These are phyloP conservation scores for Epichloe gansuensis DNA, from an alignment of 2,329 filamentous ascomycete genomes.

Conservation along the genomic window DNA sequence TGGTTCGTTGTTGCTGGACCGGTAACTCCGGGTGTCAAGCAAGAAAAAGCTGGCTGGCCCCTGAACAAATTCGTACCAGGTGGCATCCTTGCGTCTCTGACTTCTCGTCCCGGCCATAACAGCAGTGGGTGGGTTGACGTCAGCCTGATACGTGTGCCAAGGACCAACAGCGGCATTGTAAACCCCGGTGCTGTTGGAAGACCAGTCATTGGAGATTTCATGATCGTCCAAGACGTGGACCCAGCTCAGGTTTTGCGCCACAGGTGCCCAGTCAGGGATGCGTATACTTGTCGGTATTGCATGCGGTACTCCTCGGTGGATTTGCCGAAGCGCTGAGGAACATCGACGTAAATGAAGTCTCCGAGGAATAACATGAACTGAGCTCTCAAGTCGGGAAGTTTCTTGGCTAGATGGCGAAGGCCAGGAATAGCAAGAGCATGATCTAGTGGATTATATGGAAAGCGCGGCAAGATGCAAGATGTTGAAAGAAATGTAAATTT, in stretches of 20 bases:
- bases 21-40: slow-evolving; percentile 81
- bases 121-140: slow-evolving; percentile 66
- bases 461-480: slow-evolving; percentile 82
- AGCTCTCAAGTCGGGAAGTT: slow-evolving; percentile 57
- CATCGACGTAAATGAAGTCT: slow-evolving; percentile 85
- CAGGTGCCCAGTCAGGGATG: slow-evolving; percentile 81
- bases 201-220: slow-evolving; percentile 81
- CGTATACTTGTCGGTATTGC: slow-evolving; percentile 92
- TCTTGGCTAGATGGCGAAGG: slow-evolving; percentile 61
- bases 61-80: slow-evolving; percentile 81
- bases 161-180: slow-evolving; percentile 62
- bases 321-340: slow-evolving; percentile 66
- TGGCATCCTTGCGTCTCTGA: slow-evolving; percentile 40
- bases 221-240: slow-evolving; percentile 95
- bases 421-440: slow-evolving; percentile 76
- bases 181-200: slow-evolving; percentile 44
- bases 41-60: slow-evolving; percentile 92
- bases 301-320: slow-evolving; percentile 66
- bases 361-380: slow-evolving; percentile 76
- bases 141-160: slow-evolving; percentile 75
- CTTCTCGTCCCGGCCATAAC: slow-evolving; percentile 32
- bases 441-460: slow-evolving; percentile 77
- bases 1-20: slow-evolving; percentile 52
- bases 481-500: slow-evolving; percentile 85
- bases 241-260: slow-evolving; percentile 78